Evolutionary conservation across 306 rosid species (phyloP), one percentile per base, ranked within the genome.

Genomic region (Pachyrhizus erosus): DNA sequence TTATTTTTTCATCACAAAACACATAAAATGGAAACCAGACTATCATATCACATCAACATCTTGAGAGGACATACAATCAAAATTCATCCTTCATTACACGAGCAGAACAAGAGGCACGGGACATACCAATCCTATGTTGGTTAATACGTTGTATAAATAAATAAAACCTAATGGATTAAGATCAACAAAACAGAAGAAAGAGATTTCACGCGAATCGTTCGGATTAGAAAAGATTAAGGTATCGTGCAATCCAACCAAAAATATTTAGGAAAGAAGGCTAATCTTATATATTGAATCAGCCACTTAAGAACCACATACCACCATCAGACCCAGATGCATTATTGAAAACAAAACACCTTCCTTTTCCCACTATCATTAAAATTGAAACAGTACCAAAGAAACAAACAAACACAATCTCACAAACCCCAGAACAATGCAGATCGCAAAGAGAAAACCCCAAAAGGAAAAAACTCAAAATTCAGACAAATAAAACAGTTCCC

Each of bases 351-450:
- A 70, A 42, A 70, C 46, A 54, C 55, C 48, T 67, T 64, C 33
- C 20, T 8, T 27, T n/a, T 37, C 48, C 5, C 34, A 52, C 39
- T 79, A 37, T 17, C 69, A 60, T 3, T 12, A 9, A 26, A 60
- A 57, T 27, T 8, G 77, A 72, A 70, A 55, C 9, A 69, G 20
- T 3, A 17, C 31, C 43, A 42, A 4, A 12, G 61, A 9, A 9
- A n/a, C 21, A n/a, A 21, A 27, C 27, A 66, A 12, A 2, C 33
- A 26, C 55, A 40, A 61, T 75, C 23, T 75, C 43, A 17, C 73
- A 57, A 4, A 37, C 57, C 17, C 68, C 11, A 21, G 37, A 75
- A 66, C 23, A 54, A 67, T 15, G 72, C 74, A 67, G 85, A 75
- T 76, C 85, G 51, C 13, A 75, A 52, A 26, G 37, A 29, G 26